phyloP scores from a whole-genome alignment of 495 filamentous ascomycete species.

The Staphylotrichum longicolle region DNA sequence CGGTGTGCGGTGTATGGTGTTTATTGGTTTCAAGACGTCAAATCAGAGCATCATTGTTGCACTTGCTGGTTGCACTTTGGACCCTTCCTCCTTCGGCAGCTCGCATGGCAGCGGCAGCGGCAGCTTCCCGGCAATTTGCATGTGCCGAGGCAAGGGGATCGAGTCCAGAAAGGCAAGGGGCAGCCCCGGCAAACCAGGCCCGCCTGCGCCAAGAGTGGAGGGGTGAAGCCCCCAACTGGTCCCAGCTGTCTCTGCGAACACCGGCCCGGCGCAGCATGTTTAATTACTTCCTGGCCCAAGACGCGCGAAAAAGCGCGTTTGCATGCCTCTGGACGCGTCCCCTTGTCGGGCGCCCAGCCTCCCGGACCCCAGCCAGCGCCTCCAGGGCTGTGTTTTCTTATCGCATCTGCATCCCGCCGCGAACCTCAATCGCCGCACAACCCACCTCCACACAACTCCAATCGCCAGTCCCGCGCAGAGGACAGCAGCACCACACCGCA shows the following conservation, averaged over 20 bases:
- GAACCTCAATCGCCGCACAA: slow-evolving; percentile 8
- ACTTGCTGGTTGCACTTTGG: too few species aligned
- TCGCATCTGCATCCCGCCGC: neutral
- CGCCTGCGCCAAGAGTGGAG: slow-evolving; percentile 6
- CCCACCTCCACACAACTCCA: slow-evolving; percentile 1
- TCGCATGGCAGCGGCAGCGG: slow-evolving; percentile 8
- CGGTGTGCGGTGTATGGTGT: neutral
- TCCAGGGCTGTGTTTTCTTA: slow-evolving; percentile 8
- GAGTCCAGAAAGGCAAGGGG: slow-evolving; percentile 7
- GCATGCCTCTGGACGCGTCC: slow-evolving; percentile 24
- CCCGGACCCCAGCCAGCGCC: slow-evolving; percentile 8
- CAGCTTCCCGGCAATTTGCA: slow-evolving; percentile 29
- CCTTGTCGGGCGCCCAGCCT: slow-evolving; percentile 25
- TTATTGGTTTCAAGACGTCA: too few species aligned
- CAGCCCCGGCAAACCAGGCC: neutral
- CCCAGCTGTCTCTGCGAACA: slow-evolving; percentile 2
- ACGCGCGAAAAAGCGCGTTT: slow-evolving; percentile 32
- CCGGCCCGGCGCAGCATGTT: slow-evolving; percentile 4
- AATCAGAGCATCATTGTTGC: too few species aligned
- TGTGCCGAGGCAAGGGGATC: slow-evolving; percentile 38
- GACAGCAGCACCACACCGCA: slow-evolving; percentile 14
- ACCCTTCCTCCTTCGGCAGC: neutral
- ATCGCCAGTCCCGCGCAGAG: slow-evolving; percentile 2
- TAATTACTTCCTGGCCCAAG: slow-evolving; percentile 16
- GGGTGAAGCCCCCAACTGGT: slow-evolving; percentile 13